Base-by-base conservation (phyloP, 768 basidiomycete genomes). In the Scleroderma citrinum region DNA sequence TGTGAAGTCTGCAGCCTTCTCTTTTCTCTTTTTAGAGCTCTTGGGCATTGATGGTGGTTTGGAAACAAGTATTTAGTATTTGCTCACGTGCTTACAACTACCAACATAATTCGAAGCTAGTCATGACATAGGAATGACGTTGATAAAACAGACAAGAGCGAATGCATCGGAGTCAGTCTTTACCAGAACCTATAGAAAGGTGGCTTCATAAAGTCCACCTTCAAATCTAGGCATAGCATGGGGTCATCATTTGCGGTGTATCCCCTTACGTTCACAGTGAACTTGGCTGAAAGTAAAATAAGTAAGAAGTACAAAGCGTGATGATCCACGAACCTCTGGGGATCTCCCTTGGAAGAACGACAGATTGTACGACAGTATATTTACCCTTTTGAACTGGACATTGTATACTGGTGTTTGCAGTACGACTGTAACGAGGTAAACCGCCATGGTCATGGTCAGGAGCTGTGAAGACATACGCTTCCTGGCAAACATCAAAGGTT, bases 341-440 rank as follows among this genome's bases (percentile, higher is more conserved):
- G 44, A 99, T 94, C 70, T 98, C 92, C 58, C 77, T 87, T 12
- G 96, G 96, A 12, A 99, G 74, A 16, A 78, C 74, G 45, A 97
- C 92, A 1, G 85, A 91, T 57, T 97, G 92, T 8, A 69, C 69
- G 36, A 98, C 80, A n/a, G 60, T 69, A 66, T 98, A 85, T 0
- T 70, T 49, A 2, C 90, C 93, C 34, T 74, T 65, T 42, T 83
- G 57, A 17, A 97, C 83, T 2, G 96, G 96, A 66, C 96, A 98
- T 61, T 87, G 81, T 16, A 97, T 70, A 23, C 73, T 75, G 5
- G 83, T 78, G 56, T 97, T 82, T 16, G 84, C 84, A 23, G 83
- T 81, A 47, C 77, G 77, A 29, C 94, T 95, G 57, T 8, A 39
- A 42, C 41, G 30, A 48, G 14, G 53, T 19, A 34, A 24, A 23